Evolutionary conservation across 805 yeast species (phyloP), one percentile per base, ranked within the genome.

Genomic region (Priceomyces medius): DNA sequence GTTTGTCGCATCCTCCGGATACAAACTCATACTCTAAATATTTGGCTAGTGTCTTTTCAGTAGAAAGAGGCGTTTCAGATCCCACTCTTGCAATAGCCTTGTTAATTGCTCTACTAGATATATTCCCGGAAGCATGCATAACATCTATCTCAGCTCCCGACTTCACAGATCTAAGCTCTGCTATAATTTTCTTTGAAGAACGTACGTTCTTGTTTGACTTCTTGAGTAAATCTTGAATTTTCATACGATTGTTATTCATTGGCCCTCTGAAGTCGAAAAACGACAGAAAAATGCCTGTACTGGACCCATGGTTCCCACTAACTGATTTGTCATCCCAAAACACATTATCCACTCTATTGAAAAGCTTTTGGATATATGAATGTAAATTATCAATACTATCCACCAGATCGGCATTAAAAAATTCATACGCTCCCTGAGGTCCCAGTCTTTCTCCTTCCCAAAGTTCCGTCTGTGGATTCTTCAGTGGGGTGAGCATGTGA

Each of bases 401-500:
- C 5, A 86, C 81, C 38, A 73, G 74, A 61, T 89, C 97, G 3
- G 96, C 96, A 58, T 91, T 93, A 67, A 93, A 93, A 35, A 82
- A 79, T 37, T 88, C 91, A 31, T 64, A 66, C 0, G 84, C 96
- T 12, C 95, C 96, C 36, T 82, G 79, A 3, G 82, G 74, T 1
- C 99, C 99, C 13, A 95, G 84, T 52, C 95, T 77, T 33, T 79
- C 83, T 9, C 99, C 99, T 53, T 91, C 97, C 99, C 99, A 93
- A 48, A 84, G 79, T 63, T 93, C 99, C 17, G 77, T 79, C 37
- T 71, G 73, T 4, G 80, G 76, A 56, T 90, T 85, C 57, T 85
- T 84, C 12, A 88, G 89, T 2, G 89, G 96, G 2, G 91, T 96
- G 37, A 89, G 66, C 83, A 93, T 76, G 51, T 87, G 91, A 49